These are phyloP conservation scores for Cladosporium velox DNA, from an alignment of 2,329 filamentous ascomycete species.

Conservation along the genomic window DNA sequence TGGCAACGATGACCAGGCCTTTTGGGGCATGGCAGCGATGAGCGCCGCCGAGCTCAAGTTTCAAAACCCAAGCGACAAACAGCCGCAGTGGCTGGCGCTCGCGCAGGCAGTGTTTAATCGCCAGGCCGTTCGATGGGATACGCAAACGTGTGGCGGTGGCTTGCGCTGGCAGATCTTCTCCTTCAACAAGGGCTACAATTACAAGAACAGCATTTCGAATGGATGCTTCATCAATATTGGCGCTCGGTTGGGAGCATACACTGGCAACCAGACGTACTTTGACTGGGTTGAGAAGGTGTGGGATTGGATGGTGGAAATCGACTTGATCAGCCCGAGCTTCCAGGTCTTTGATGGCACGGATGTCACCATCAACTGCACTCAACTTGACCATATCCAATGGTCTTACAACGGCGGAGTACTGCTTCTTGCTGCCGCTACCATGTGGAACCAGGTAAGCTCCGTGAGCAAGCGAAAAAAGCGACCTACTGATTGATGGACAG, in stretches of 20 bases:
- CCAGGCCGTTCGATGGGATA: conserved; percentile 42
- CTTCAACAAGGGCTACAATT: conserved; percentile 53
- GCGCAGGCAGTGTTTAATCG: conserved; percentile 46
- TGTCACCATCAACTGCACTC: conserved; percentile 45
- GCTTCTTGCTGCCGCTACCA: conserved; percentile 49
- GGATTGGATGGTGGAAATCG: conserved; percentile 46
- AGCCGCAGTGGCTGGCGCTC: conserved; percentile 48
- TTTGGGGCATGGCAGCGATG: conserved; percentile 60
- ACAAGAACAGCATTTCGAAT: conserved; percentile 55
- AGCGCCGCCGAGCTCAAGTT: conserved; percentile 56
- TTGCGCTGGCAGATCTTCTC: conserved; percentile 44
- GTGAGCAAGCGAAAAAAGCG: not conserved
- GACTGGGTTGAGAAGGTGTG: conserved; percentile 60
- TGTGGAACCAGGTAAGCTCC: conserved; percentile 45
- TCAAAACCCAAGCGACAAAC: conserved; percentile 41
- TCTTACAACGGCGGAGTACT: conserved; percentile 50
- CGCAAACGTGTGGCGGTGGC: conserved; percentile 40
- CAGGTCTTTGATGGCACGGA: conserved; percentile 52
- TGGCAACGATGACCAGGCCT: conserved; percentile 58
- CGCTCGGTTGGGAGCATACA: conserved; percentile 45
- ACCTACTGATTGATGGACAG: conserved; percentile 24
- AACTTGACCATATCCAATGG: conserved; percentile 51
- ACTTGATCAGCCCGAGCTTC: conserved; percentile 58
- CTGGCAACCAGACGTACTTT: conserved; percentile 56
- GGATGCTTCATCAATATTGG: conserved; percentile 56